A percentile compares a stretch with the other conserved stretches of the same genome.
Conservation (phyloP, 768 basidiomycete genomes). For the Kwoniella europaea region DNA sequence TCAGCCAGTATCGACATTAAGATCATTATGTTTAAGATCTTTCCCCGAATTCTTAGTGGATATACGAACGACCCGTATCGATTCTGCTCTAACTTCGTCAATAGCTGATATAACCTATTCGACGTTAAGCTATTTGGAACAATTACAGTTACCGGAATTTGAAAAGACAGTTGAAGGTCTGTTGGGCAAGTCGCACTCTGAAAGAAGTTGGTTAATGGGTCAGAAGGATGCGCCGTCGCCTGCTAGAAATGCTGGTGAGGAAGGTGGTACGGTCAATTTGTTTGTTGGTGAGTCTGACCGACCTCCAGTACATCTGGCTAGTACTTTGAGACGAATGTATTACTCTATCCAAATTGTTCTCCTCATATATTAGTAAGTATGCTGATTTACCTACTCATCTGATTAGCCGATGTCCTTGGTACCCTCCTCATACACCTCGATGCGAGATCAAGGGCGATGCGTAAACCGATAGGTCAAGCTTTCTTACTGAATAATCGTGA, state of each 20-base stretch:
- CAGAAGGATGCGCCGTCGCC: conserved; percentile 44
- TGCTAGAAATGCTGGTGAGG: conserved; percentile 37
- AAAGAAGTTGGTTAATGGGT: conserved; percentile 58
- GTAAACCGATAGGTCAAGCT: conserved; percentile 40
- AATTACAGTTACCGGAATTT: conserved; percentile 44
- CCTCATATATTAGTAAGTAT: conserved; percentile 28
- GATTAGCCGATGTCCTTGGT: conserved; percentile 49
- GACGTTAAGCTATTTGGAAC: conserved; percentile 52
- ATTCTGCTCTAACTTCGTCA: conserved; percentile 22
- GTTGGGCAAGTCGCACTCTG: conserved; percentile 44
- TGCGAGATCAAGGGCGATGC: conserved; percentile 38
- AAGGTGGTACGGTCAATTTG: conserved; percentile 51
- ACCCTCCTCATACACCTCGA: conserved; percentile 47
- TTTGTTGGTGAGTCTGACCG: conserved; percentile 43
- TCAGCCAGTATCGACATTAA: conserved; percentile 30
- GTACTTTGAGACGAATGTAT: too few species aligned
- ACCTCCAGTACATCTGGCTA: too few species aligned
- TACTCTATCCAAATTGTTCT: too few species aligned
- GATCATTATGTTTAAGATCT: conserved; percentile 39
- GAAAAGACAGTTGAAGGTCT: conserved; percentile 44
- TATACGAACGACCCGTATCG: conserved; percentile 32
- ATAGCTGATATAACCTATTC: conserved; percentile 51
- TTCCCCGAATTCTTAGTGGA: conserved; percentile 57
- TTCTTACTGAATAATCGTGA: conserved; percentile 56
- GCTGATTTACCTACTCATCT: background rate